Conservation (phyloP, 305 asterid genomes). For the Plantago rigida region DNA sequence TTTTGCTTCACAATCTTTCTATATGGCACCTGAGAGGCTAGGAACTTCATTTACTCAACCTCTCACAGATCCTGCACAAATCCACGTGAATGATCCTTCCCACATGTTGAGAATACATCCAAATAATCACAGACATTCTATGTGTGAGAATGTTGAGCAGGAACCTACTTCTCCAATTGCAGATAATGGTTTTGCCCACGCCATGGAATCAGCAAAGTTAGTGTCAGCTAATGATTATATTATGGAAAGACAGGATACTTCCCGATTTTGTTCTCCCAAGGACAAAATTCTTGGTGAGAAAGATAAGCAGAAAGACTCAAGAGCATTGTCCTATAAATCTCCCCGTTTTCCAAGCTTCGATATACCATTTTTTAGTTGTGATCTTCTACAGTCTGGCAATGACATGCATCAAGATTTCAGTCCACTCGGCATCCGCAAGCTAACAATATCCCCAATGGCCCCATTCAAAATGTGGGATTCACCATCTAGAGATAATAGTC, state of each 20-base stretch:
- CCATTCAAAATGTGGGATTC: conserved; percentile 91
- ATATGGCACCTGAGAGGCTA: conserved; percentile 27
- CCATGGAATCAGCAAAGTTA: conserved; percentile 40
- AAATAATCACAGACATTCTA: conserved; percentile 38
- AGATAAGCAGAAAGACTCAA: conserved; percentile 48
- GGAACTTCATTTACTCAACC: conserved; percentile 30
- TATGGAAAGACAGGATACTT: conserved; percentile 33
- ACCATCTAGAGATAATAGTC: conserved; percentile 62
- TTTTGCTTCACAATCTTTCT: conserved; percentile 42
- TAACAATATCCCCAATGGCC: conserved; percentile 75
- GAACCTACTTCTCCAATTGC: conserved; percentile 33
- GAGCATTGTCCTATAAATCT: conserved; percentile 85
- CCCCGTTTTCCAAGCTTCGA: conserved; percentile 97
- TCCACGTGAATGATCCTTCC: conserved; percentile 35
- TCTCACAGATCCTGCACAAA: conserved; percentile 36
- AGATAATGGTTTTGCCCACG: conserved; percentile 36
- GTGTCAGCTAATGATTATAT: conserved; percentile 57
- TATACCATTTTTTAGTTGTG: conserved; percentile 85
- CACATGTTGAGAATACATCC: conserved; percentile 32
- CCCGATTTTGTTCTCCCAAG: conserved; percentile 32
- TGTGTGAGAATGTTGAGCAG: conserved; percentile 33
- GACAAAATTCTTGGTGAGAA: conserved; percentile 28
- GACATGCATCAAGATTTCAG: conserved; percentile 90
- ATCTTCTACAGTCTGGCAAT: conserved; percentile 62
- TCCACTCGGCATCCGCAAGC: conserved; percentile 93